Base-by-base conservation (phyloP, 2,329 filamentous ascomycete species). In the Coniochaeta sp. region DNA sequence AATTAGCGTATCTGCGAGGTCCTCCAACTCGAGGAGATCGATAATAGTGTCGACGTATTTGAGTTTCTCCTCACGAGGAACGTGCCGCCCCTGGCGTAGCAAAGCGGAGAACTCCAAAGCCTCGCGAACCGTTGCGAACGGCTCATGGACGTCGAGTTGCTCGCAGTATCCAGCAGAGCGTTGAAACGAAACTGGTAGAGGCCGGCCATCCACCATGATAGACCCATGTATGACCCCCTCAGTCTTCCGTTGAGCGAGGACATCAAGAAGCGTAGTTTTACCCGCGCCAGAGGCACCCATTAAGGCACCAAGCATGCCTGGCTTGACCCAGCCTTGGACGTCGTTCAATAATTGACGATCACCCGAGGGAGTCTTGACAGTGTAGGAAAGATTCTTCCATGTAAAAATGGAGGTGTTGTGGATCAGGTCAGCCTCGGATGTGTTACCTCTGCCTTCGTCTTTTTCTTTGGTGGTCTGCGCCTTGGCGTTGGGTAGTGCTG, bases 141-240 rank as follows among this genome's bases (percentile, higher is more conserved):
- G 75, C 36, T 89, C 77, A 69, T 93, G 90, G 1, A 93, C 80
- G 74, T 95, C 90, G 62, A 92, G 86, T 70, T 95, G 90, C 69
- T 93, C 88, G 61, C 89, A 89, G 67, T 93, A 93, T 34, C 89
- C 90, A 0, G 89, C 89, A 65, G 89, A 90, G 16, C 89, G 83
- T 68, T 92, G 89, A 77, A 93, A 93, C 0, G 87, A 89, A 1
- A 84, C 80, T 32, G 90, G 88, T 5, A 89, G 81, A 12, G 84
- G 85, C 9, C 82, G 82, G 1, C 90, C 90, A 64, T 93, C 89
- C 17, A 93, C 89, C 62, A 91, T 71, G 78, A 93, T 89, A 58
- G 89, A 86, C 52, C 90, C 90, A 19, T 76, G 77, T 28, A 93
- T 89, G 2, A 89, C 86, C 65, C 90, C 90, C 74, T 90, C 89